Base-by-base conservation (phyloP, 2,329 filamentous ascomycete genomes). In the Neofusicoccum umdonicola region DNA sequence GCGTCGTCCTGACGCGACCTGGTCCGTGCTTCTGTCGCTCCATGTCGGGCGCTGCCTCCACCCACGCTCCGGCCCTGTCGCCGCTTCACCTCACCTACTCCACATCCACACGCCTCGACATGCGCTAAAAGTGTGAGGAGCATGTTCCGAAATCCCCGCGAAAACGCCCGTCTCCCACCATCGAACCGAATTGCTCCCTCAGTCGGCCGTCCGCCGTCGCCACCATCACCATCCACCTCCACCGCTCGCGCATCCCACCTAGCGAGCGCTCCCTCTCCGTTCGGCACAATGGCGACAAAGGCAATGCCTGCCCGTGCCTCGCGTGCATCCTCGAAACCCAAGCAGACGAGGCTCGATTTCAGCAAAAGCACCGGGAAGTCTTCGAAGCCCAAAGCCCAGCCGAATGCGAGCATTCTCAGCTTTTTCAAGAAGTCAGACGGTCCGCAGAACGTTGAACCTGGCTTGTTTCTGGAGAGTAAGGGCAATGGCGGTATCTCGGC, bases 121-220 rank as follows among this genome's bases (percentile, higher is more conserved):
- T 48, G 31, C 31, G 31, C 15, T 17, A 6, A 6, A 17, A 2
- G 2, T 15, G 22, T 17, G 35, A 15, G 12, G 45, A 65, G 63
- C 52, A 86, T 86, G 83, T 86, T 87, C 67, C 80, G 83, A 64
- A 86, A 84, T 56, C 83, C 83, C 52, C 78, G 84, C 73, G 80
- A 84, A 65, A 81, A 81, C 66, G 71, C 70, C 37, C 65, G 71
- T 45, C 70, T 74, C 35, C 67, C 75, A n/a, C 70, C 73, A 31
- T 69, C 73, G 51, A 72, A 72, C 17, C 72, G 73, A 67, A 50
- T 79, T 31, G 70, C 76, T 48, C 81, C 82, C 5, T 84, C 82
- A 0, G 80, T 78, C 64, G 84, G 84, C 50, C 80, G 84, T 65
- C 74, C 82, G 35, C 84, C 84, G 47, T 85, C 83, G 71, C 84